Conservation (phyloP, 306 rosid species). For the Luffa aegyptiaca region DNA sequence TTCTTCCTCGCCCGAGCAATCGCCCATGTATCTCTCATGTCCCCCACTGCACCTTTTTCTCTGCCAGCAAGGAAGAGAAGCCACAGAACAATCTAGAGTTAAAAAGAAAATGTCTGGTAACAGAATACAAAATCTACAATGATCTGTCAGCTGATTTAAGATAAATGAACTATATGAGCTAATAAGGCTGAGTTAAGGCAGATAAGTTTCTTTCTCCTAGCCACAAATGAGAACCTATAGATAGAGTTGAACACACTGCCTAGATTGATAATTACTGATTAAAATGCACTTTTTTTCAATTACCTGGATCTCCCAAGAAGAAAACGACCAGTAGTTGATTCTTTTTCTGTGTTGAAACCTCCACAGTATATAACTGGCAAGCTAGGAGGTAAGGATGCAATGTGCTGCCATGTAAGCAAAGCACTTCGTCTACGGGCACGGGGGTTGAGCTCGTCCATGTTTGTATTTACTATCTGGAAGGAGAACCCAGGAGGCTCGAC, state of each 20-base stretch:
- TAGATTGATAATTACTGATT: background rate
- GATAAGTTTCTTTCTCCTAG: background rate
- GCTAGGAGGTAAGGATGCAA: constrained; percentile 93
- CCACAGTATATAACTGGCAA: constrained; percentile 93
- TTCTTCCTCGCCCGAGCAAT: constrained; percentile 87
- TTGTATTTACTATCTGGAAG: constrained; percentile 88
- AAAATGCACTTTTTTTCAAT: background rate
- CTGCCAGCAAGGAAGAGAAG: constrained; percentile 29
- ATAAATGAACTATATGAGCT: background rate
- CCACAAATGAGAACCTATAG: constrained; percentile 2
- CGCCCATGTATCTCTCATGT: constrained; percentile 97
- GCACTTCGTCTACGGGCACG: constrained; percentile 97
- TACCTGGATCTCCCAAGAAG: constrained; percentile 98
- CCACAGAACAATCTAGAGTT: background rate
- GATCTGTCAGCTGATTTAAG: background rate
- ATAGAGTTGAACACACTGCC: background rate
- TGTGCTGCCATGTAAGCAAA: constrained; percentile 98
- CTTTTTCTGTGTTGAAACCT: constrained; percentile 93
- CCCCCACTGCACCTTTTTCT: constrained; percentile 96
- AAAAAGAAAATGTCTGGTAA: background rate
- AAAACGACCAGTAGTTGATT: constrained; percentile 94
- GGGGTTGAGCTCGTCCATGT: constrained; percentile 77
- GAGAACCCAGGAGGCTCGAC: constrained; percentile 95
- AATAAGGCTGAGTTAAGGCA: background rate
- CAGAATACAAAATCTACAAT: background rate